Evolutionary conservation across 2,329 filamentous ascomycete genomes (phyloP).

Genomic region (Arthroderma sp.): DNA sequence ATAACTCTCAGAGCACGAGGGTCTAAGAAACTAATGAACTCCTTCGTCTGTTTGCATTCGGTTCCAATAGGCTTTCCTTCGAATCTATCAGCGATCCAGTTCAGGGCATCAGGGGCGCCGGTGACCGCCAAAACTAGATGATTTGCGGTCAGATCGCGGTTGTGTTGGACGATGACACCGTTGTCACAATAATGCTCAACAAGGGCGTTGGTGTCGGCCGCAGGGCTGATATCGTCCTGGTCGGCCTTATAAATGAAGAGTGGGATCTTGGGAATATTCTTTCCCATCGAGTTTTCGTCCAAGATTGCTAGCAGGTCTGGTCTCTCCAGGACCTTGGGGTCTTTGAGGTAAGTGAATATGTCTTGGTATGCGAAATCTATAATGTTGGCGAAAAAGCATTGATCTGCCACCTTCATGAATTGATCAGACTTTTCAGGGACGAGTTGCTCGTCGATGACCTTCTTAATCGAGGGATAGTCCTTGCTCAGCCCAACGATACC

Average conservation of each 20-base stretch:
- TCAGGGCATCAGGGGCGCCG: conserved; percentile 24
- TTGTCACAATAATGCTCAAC: conserved; percentile 32
- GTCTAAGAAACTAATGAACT: conserved; percentile 7
- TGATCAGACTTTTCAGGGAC: conserved; percentile 14
- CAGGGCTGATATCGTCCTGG: conserved; percentile 35
- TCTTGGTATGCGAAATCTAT: conserved; percentile 16
- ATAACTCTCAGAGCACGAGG: conserved; percentile 8
- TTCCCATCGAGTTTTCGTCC: conserved; percentile 24
- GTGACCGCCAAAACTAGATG: conserved; percentile 29
- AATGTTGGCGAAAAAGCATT: conserved; percentile 18
- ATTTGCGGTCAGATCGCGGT: conserved; percentile 35
- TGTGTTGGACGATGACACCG: conserved; percentile 35
- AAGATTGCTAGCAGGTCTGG: conserved; percentile 13
- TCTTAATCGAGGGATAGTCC: conserved; percentile 18
- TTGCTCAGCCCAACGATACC: conserved; percentile 21
- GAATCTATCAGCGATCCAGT: conserved; percentile 21
- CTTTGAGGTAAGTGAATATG: conserved; percentile 17
- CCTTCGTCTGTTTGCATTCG: conserved; percentile 3
- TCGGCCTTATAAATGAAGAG: conserved; percentile 42
- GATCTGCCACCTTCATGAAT: conserved; percentile 16
- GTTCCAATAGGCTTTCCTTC: conserved; percentile 7
- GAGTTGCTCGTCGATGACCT: conserved; percentile 14
- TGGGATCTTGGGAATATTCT: conserved; percentile 36
- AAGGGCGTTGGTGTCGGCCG: conserved; percentile 35
- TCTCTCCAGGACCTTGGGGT: conserved; percentile 15